phyloP scores from a whole-genome alignment of 2,329 filamentous ascomycete species.

The Botrytis aclada region DNA sequence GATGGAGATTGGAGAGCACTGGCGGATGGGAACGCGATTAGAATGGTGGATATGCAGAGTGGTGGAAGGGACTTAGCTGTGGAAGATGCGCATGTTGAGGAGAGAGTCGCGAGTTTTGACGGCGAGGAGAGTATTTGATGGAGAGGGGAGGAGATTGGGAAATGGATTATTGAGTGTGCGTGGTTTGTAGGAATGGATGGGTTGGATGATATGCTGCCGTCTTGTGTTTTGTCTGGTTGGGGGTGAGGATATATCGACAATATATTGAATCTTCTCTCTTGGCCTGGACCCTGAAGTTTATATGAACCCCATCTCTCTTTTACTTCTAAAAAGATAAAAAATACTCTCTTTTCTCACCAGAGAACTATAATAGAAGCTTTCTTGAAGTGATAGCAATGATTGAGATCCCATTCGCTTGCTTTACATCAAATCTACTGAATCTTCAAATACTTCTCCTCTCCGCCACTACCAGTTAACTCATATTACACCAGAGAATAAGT shows the following conservation, averaged over 20 bases:
- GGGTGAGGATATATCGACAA: background rate
- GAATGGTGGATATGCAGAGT: background rate
- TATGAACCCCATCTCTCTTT: background rate
- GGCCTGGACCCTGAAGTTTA: background rate
- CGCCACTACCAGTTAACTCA: background rate
- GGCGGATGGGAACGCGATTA: background rate
- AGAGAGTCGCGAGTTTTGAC: background rate
- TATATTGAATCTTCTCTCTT: background rate
- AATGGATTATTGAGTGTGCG: rapidly evolving
- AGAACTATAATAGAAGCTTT: background rate
- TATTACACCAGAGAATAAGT: background rate
- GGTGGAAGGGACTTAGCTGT: background rate
- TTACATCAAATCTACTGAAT: background rate
- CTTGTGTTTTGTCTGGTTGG: background rate
- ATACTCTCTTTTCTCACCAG: background rate
- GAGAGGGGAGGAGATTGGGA: background rate
- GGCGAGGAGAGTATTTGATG: background rate
- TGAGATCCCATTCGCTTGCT: background rate
- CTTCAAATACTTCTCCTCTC: background rate
- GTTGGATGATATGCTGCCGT: background rate
- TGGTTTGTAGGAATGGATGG: background rate
- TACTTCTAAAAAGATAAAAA: background rate
- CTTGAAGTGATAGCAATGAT: background rate
- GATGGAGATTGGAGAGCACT: background rate
- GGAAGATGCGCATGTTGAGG: background rate